Percentiles rank a stretch among this genome's conserved stretches.
Evolutionary conservation across 176 grass and related monocot species (phyloP).

Genomic region (Metroxylon sagu): DNA sequence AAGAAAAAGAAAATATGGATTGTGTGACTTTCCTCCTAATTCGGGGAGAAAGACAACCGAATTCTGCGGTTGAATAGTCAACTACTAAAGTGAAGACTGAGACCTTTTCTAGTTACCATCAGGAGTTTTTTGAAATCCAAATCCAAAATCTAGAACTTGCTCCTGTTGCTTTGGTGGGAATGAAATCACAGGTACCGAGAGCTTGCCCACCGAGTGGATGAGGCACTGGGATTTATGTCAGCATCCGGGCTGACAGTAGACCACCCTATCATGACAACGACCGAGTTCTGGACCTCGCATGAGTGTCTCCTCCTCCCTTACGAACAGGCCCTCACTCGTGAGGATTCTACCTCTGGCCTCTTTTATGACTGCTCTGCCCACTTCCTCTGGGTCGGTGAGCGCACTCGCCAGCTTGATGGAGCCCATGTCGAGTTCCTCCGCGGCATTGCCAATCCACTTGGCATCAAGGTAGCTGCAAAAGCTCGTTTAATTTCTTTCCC

Average conservation of each 20-base stretch:
- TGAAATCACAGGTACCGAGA: slow-evolving; percentile 4
- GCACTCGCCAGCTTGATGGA: slow-evolving; percentile 11
- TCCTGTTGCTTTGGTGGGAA: too few species aligned
- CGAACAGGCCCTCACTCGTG: slow-evolving; percentile 12
- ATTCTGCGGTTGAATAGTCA: too few species aligned
- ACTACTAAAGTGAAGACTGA: too few species aligned
- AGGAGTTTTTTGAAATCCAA: too few species aligned
- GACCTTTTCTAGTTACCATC: too few species aligned
- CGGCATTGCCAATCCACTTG: slow-evolving; percentile 11
- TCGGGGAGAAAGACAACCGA: too few species aligned
- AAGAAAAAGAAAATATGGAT: too few species aligned
- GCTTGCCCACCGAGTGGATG: slow-evolving; percentile 16
- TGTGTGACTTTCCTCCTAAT: too few species aligned
- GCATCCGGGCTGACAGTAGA: slow-evolving; percentile 3
- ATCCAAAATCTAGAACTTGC: too few species aligned
- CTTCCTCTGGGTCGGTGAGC: slow-evolving; percentile 18
- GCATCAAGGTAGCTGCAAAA: slow-evolving; percentile 5
- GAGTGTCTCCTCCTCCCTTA: slow-evolving; percentile 20
- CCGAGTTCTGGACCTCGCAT: slow-evolving; percentile 16
- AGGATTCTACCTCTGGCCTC: slow-evolving; percentile 14
- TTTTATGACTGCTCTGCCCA: slow-evolving; percentile 17
- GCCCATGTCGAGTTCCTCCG: slow-evolving; percentile 18
- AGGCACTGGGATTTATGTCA: slow-evolving; percentile 14
- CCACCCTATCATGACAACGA: slow-evolving; percentile 10
- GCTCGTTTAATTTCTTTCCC: too few species aligned